Evolutionary conservation across 768 basidiomycete species (phyloP).

Genomic region (Glaciozyma martinii): DNA sequence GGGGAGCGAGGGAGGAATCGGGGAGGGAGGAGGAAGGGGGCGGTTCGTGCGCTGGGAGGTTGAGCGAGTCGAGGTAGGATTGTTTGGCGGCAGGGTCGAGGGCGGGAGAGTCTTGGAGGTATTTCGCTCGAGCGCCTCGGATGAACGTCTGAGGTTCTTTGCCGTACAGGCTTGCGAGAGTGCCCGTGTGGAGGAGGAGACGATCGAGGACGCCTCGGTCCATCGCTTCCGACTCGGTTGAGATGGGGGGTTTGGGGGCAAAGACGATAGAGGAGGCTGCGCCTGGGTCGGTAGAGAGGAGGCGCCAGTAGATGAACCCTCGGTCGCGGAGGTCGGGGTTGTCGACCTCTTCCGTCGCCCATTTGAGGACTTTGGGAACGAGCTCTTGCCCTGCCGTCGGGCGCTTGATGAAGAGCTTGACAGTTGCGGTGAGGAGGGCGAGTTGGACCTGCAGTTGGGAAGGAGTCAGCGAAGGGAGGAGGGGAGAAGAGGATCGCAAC

Average conservation of each 20-base stretch:
- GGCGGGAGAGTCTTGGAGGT: conserved; percentile 24
- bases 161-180: conserved; percentile 72
- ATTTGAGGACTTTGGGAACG: conserved; percentile 89
- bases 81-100: conserved; percentile 25
- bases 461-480: background rate
- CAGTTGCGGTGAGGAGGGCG: conserved; percentile 81
- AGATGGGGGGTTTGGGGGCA: conserved; percentile 80
- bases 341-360: conserved; percentile 94
- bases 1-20: background rate
- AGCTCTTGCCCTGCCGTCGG: conserved; percentile 78
- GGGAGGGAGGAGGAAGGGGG: background rate
- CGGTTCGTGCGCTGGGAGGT: background rate
- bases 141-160: conserved; percentile 30
- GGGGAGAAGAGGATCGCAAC: background rate
- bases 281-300: conserved; percentile 83
- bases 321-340: conserved; percentile 95
- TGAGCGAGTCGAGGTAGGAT: conserved; percentile 26
- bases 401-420: conserved; percentile 92
- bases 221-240: conserved; percentile 97
- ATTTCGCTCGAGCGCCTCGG: conserved; percentile 18
- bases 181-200: conserved; percentile 83
- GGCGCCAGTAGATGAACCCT: conserved; percentile 99
- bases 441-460: conserved; percentile 69
- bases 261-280: conserved; percentile 84
- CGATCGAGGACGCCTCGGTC: conserved; percentile 94